phyloP scores from a whole-genome alignment of 352 stramenopile genomes.

The Lagenidium giganteum region DNA sequence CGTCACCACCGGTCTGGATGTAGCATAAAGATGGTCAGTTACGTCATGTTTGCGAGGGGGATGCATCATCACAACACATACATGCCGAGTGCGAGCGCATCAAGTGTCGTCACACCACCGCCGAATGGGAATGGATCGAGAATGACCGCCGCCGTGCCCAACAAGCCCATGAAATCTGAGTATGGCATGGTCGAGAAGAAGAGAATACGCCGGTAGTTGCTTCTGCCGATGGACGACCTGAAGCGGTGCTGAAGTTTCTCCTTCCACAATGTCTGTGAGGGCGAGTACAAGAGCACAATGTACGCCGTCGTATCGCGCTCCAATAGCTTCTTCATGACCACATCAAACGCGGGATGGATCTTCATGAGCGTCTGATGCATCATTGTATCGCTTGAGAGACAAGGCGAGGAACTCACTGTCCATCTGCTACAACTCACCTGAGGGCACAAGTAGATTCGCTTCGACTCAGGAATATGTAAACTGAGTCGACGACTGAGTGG shows the following conservation, averaged over 20 bases:
- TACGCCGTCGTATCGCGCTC: conserved; percentile 19
- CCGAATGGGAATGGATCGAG: conserved; percentile 77
- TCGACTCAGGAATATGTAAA: conserved; percentile 26
- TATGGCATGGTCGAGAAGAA: conserved; percentile 50
- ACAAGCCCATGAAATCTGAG: conserved; percentile 33
- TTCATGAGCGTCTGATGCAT: conserved; percentile 47
- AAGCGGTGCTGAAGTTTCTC: conserved; percentile 28
- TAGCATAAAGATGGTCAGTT: background rate
- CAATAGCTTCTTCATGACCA: conserved; percentile 25
- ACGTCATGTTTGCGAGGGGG: background rate
- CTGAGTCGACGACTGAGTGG: too few relatives aligned
- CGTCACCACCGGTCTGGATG: conserved; percentile 36
- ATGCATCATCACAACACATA: conserved; percentile 26
- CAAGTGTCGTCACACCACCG: conserved; percentile 73
- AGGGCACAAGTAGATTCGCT: conserved; percentile 36
- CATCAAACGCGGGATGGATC: conserved; percentile 36
- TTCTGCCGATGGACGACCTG: conserved; percentile 19
- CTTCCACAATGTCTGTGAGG: conserved; percentile 33
- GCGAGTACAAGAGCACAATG: conserved; percentile 35
- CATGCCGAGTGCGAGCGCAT: conserved; percentile 65
- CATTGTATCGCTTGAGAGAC: conserved; percentile 14
- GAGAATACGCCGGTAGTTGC: conserved; percentile 24
- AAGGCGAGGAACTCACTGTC: too few relatives aligned
- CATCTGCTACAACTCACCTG: too few relatives aligned
- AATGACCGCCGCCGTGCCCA: conserved; percentile 46